Conservation (phyloP, 2,329 filamentous ascomycete genomes). For the Neofusicoccum kwambonambiense region DNA sequence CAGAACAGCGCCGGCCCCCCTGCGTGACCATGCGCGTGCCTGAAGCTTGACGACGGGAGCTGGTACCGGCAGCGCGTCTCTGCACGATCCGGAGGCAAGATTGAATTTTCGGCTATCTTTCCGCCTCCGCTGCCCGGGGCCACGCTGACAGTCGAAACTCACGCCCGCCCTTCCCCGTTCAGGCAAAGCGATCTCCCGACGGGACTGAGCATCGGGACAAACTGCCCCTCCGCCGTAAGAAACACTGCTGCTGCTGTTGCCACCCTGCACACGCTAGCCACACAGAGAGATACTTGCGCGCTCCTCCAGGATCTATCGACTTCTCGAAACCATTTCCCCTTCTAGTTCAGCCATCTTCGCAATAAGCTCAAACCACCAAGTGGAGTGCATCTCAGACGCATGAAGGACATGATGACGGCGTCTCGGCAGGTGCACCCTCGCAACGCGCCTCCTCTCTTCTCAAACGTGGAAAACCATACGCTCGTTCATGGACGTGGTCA, state of each 20-base stretch:
- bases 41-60: too few relatives aligned
- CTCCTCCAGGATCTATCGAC: background rate
- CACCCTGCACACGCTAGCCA: background rate
- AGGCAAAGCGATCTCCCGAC: background rate
- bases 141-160: too few relatives aligned
- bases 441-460: too few relatives aligned
- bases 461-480: too few relatives aligned
- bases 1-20: background rate
- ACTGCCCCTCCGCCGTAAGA: background rate
- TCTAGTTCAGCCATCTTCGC: background rate
- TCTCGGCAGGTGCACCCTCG: too few relatives aligned
- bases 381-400: background rate
- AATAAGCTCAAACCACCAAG: background rate
- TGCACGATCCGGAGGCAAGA: background rate
- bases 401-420: too few relatives aligned
- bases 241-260: background rate
- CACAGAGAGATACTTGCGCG: background rate
- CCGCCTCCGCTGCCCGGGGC: background rate
- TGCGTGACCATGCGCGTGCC: background rate
- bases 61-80: background rate
- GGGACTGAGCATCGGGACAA: background rate
- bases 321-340: background rate
- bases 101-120: background rate
- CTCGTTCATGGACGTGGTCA: too few relatives aligned
- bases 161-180: background rate